Base-by-base conservation (phyloP, 495 filamentous ascomycete species). In the Podospora fimiseda region DNA sequence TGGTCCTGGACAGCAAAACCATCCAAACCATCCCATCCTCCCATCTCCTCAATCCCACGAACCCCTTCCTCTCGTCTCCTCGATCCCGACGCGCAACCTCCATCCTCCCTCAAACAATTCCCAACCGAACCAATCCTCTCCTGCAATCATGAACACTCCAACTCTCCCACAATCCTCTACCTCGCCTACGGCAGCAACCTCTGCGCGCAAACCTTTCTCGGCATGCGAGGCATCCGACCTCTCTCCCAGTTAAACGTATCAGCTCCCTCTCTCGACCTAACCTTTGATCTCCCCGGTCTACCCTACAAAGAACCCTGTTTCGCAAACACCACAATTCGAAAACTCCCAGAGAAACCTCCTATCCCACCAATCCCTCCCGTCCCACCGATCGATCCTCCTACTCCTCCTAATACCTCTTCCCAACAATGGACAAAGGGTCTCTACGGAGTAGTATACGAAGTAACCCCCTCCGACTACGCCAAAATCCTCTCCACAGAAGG, bases 151-250 rank as follows among this genome's bases (percentile, higher is more conserved):
- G 53, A 48, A 43, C 53, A 48, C 15, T 21, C 46, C 16, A 46
- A 46, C 5, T 53, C 62, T 14, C 45, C 49, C 13, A 89, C 88
- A 2, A 74, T 95, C 45, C 78, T 95, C 42, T 98, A 97, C 71
- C 81, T 98, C 9, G 93, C 93, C 37, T 98, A 98, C 60, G 93
- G 93, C 56, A 95, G 90, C 45, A 98, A 97, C 65, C 79, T 98
- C 51, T 78, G 72, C 47, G 75, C 83, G 15, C 65, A 84, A 60
- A 90, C 86, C 1, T 96, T 97, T 66, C 77, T 80, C 22, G 88
- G 85, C 43, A 69, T 58, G 24, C 83, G 90, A 11, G 85, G 84
- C 54, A 90, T 97, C 63, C 80, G 76, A 7, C 93, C 93, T 0
- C 63, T 96, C 9, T 87, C 85, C 41, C 75, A 84, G 51, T 65